Conservation (phyloP, 2,329 filamentous ascomycete genomes). For the Aspergillus sp. region DNA sequence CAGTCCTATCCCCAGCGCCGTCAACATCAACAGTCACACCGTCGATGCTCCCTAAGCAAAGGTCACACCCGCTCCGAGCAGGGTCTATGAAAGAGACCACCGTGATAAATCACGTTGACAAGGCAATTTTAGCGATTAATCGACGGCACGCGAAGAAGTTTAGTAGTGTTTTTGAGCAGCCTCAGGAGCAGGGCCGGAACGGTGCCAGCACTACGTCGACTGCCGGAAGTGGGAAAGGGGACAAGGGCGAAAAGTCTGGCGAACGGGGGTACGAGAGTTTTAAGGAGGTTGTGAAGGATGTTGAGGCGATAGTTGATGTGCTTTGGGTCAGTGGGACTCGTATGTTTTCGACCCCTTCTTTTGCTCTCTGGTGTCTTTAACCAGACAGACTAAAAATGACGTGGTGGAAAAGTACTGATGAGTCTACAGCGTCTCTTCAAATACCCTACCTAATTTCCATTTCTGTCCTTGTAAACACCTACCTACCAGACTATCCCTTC, state of each 20-base stretch:
- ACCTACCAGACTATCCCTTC: slow-evolving; percentile 70
- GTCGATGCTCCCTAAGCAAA: slow-evolving; percentile 52
- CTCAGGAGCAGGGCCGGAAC: slow-evolving; percentile 18
- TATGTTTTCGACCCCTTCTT: slow-evolving; percentile 47
- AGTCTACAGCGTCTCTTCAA: slow-evolving; percentile 66
- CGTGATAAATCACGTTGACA: slow-evolving; percentile 59
- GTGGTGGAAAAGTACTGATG: background rate
- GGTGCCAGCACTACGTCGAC: background rate
- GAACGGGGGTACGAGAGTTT: slow-evolving; percentile 60
- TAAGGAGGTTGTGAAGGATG: slow-evolving; percentile 68
- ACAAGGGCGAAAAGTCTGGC: background rate
- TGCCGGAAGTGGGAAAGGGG: slow-evolving; percentile 15
- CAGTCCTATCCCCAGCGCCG: slow-evolving; percentile 48
- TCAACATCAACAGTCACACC: slow-evolving; percentile 42
- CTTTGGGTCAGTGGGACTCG: slow-evolving; percentile 87
- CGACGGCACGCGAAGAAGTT: slow-evolving; percentile 55
- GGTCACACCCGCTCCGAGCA: slow-evolving; percentile 52
- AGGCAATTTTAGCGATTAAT: slow-evolving; percentile 51
- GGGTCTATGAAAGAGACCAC: slow-evolving; percentile 60
- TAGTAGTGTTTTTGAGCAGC: slow-evolving; percentile 31
- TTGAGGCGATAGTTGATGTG: slow-evolving; percentile 74
- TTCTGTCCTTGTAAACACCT: slow-evolving; percentile 69
- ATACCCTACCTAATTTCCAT: slow-evolving; percentile 80
- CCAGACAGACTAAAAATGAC: no score
- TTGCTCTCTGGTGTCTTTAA: background rate